Evolutionary conservation across 2,329 filamentous ascomycete species (phyloP), one percentile per base, ranked within the genome.

Genomic region (Alternaria sp.): DNA sequence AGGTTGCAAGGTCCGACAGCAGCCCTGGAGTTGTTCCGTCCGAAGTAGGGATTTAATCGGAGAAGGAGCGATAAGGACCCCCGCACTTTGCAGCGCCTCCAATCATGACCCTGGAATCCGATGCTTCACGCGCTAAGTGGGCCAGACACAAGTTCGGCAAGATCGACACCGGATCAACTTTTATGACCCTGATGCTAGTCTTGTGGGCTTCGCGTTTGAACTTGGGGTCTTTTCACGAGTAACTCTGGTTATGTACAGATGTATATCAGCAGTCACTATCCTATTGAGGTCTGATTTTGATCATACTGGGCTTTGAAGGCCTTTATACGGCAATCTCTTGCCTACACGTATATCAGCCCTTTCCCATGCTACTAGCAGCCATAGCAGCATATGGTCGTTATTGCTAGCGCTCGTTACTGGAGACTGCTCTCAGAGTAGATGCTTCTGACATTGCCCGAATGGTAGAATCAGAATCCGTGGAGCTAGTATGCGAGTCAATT

Each of bases 341-440:
- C 36, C 36, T 40, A 40, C 36, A 40, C 36, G 36, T 10, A 10
- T 40, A 40, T 10, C 36, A 40, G 36, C n/a, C 36, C 36, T 40
- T 40, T 4, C 8, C n/a, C 9, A 10, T 17, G 36, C n/a, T 40
- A 40, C 36, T 40, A 40, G 36, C 36, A 40, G n/a, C n/a, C 36
- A 32, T 36, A 36, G 19, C 7, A 23, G 19, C 30, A 17, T n/a
- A n/a, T 32, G 21, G 11, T 10, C 17, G 5, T n/a, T 17, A n/a
- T 8, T 44, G 23, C 43, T 52, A 72, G 19, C 59, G 57, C 40
- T 69, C 67, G 50, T 77, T 77, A 17, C 75, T 71, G 6, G 74
- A 76, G 19, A 76, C 66, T 13, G 70, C 70, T 43, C 72, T 67
- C 43, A 70, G 26, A 4, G 67, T 73, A 32, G 74, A 76, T 13